phyloP scores from a whole-genome alignment of 2,329 filamentous ascomycete species.

The Xenosphaeropsis pyriputrescens region DNA sequence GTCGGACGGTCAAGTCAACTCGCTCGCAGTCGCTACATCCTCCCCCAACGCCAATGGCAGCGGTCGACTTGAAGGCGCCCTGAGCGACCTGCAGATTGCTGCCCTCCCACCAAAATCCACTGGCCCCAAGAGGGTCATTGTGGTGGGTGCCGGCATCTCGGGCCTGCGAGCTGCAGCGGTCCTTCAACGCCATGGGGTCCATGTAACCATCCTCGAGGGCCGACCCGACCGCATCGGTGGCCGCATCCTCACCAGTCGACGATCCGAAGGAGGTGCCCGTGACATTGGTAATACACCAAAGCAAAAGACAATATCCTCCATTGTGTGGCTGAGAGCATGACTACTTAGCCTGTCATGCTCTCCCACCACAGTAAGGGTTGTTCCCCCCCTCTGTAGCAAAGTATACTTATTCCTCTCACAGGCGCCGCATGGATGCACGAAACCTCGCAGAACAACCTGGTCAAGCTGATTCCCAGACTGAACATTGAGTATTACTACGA shows the following conservation, averaged over 20 bases:
- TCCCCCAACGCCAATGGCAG: too few relatives aligned
- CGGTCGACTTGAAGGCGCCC: too few relatives aligned
- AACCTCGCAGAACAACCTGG: slow-evolving; percentile 26
- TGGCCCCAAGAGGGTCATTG: slow-evolving; percentile 24
- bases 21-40: too few relatives aligned
- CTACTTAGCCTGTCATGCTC: slow-evolving; percentile 3
- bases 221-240: slow-evolving; percentile 36
- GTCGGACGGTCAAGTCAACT: too few relatives aligned
- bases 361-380: slow-evolving; percentile 16
- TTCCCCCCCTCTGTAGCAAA: slow-evolving; percentile 12
- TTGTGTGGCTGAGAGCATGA: slow-evolving; percentile 13
- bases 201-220: slow-evolving; percentile 40
- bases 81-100: background rate
- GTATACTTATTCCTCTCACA: slow-evolving; percentile 12
- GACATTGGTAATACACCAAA: slow-evolving; percentile 22
- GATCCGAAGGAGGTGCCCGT: slow-evolving; percentile 18
- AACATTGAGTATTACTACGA: slow-evolving; percentile 28
- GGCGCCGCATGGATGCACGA: slow-evolving; percentile 29
- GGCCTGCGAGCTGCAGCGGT: slow-evolving; percentile 39
- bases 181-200: slow-evolving; percentile 33
- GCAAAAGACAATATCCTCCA: slow-evolving; percentile 18
- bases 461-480: slow-evolving; percentile 24
- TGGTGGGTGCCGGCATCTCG: slow-evolving; percentile 42
- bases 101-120: slow-evolving; percentile 6
- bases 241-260: slow-evolving; percentile 23